A percentile compares a stretch with the other conserved stretches of the same genome.
Conservation (phyloP, 129 eudicot genomes). For the Flaveria trinervia region DNA sequence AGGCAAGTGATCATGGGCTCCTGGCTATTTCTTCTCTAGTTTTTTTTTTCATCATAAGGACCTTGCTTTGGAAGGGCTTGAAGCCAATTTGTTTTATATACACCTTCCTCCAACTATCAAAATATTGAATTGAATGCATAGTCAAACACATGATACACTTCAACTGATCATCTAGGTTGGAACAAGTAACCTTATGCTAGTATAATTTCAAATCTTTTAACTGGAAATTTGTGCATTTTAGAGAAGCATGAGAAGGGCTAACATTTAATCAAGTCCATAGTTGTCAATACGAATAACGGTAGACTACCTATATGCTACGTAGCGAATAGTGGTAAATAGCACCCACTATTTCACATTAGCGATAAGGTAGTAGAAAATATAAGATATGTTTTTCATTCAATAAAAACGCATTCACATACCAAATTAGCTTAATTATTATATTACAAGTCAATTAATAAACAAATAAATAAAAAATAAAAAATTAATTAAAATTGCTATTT, state of each 20-base stretch:
- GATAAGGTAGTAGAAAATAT: no score
- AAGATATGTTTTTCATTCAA: no score
- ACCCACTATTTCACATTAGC: no score
- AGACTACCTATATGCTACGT: no score
- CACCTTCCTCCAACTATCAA: not conserved
- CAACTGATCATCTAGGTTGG: not conserved
- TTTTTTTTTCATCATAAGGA: not conserved
- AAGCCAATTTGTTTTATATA: not conserved
- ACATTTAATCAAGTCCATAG: not conserved
- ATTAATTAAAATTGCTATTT: no score
- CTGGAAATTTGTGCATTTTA: not conserved
- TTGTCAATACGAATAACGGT: no score
- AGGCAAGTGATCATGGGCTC: slow-evolving; percentile 56
- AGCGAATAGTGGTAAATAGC: no score
- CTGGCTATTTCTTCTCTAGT: not conserved
- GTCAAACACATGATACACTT: not conserved
- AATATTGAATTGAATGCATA: not conserved
- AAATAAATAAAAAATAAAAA: no score
- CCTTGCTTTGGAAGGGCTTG: not conserved
- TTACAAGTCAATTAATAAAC: no score
- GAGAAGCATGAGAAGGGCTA: not conserved
- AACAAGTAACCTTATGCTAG: not conserved
- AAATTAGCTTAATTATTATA: no score
- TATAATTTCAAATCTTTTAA: not conserved
- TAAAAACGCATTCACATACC: no score